Conservation (phyloP, 805 yeast species). For the Kuraishia cidri region DNA sequence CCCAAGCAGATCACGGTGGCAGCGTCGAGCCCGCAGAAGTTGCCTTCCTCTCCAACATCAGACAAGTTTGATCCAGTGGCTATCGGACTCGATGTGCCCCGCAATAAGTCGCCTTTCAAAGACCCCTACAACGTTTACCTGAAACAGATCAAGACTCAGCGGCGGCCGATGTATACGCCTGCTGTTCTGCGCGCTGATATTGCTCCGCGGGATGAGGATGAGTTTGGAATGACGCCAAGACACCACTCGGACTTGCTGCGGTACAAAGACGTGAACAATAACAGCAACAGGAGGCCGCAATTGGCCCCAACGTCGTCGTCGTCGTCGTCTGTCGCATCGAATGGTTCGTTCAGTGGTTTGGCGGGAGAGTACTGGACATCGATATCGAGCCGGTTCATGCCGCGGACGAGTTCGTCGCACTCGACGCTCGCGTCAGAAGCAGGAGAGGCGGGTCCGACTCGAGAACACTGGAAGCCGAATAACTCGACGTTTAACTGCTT, state of each 20-base stretch:
- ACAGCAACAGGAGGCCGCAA: neutral
- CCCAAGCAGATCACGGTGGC: too few species aligned
- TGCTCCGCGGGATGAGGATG: neutral
- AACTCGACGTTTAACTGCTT: slow-evolving; percentile 54
- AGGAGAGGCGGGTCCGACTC: slow-evolving; percentile 28
- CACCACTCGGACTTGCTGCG: neutral
- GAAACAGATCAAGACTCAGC: slow-evolving; percentile 70
- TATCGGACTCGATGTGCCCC: slow-evolving; percentile 12
- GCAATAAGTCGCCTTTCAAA: slow-evolving; percentile 18
- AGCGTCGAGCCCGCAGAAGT: neutral
- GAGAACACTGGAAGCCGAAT: slow-evolving; percentile 72
- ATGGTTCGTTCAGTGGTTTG: neutral
- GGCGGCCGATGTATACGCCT: slow-evolving; percentile 84
- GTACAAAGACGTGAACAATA: neutral
- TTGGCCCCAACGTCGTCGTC: slow-evolving; percentile 4
- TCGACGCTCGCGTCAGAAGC: neutral
- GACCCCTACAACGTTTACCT: slow-evolving; percentile 25
- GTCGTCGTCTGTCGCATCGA: slow-evolving; percentile 2
- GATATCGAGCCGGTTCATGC: neutral
- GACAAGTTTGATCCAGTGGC: neutral
- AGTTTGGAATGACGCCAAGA: neutral
- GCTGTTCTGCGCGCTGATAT: slow-evolving; percentile 56
- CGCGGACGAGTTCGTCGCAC: neutral
- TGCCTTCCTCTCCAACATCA: neutral
- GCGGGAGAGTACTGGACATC: slow-evolving; percentile 1